A percentile compares a stretch with the other conserved stretches of the same genome.
Conservation (phyloP, 2,329 filamentous ascomycete species). For the Ambrosiella xylebori region DNA sequence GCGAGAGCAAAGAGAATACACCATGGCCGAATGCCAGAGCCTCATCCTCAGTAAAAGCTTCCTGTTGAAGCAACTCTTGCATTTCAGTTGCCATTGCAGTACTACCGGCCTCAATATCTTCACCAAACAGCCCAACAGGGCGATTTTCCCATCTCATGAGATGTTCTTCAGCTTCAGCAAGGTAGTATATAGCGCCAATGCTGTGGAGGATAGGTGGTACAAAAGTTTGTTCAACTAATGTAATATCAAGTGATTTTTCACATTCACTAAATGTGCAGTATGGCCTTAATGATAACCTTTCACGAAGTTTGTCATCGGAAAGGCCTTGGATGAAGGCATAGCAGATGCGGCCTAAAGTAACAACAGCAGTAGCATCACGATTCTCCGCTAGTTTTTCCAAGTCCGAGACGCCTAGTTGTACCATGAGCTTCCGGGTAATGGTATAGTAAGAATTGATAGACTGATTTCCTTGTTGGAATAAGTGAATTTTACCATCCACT, state of each 20-base stretch:
- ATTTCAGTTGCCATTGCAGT: conserved; percentile 3
- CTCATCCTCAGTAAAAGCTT: background rate
- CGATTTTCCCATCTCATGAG: conserved; percentile 8
- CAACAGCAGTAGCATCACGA: background rate
- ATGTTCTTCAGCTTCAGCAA: conserved; percentile 7
- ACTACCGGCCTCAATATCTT: conserved; percentile 1
- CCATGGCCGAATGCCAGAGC: background rate
- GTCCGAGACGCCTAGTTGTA: conserved; percentile 7
- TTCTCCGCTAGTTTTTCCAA: conserved; percentile 1
- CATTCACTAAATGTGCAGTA: conserved; percentile 2
- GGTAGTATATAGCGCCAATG: conserved; percentile 2
- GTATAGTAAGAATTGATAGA: conserved; percentile 10
- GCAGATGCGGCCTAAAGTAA: conserved; percentile 10
- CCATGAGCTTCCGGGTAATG: conserved; percentile 8
- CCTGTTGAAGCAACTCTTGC: background rate
- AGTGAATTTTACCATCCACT: conserved; percentile 5
- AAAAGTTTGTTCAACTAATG: background rate
- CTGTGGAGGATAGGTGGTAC: conserved; percentile 2
- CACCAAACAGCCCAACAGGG: conserved; percentile 3
- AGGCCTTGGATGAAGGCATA: conserved; percentile 11
- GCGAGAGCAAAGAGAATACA: conserved; percentile 4
- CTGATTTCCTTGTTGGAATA: conserved; percentile 8
- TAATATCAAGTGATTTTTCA: conserved; percentile 1
- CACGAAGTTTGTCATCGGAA: background rate
- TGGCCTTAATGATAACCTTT: conserved; percentile 1